Conservation (phyloP, 2,329 filamentous ascomycete species). For the Fusarium coicis region DNA sequence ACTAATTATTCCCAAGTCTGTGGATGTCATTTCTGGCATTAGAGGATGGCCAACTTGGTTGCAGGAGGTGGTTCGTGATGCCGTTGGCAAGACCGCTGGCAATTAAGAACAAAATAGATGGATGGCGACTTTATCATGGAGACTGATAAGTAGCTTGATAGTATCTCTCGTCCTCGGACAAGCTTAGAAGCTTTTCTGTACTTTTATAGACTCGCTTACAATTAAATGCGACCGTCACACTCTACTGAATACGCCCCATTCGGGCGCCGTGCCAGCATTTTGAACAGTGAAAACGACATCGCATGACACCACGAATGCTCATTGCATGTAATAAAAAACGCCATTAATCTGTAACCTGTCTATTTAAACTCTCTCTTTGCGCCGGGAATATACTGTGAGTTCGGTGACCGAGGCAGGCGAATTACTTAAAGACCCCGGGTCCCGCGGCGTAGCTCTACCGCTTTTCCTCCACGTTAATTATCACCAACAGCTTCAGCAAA, state of each 20-base stretch:
- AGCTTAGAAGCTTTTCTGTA: not conserved
- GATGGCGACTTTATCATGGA: not conserved
- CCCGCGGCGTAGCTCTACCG: not conserved
- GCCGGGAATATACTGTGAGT: not conserved
- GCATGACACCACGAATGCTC: not conserved
- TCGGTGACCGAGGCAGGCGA: not conserved
- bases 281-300: not conserved
- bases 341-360: fast-evolving
- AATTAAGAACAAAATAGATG: not conserved
- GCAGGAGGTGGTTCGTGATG: constrained; percentile 48
- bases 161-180: fast-evolving
- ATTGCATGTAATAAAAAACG: not conserved
- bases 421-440: not conserved
- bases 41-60: constrained; percentile 56
- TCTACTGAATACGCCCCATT: not conserved
- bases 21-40: constrained; percentile 45
- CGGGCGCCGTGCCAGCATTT: fast-evolving
- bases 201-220: not conserved
- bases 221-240: not conserved
- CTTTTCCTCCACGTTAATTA: not conserved
- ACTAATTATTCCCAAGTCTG: constrained; percentile 54
- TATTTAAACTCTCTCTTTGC: fast-evolving
- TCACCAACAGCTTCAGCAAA: not conserved
- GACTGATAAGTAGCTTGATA: not conserved
- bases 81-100: constrained; percentile 28